phyloP scores from a whole-genome alignment of 106 monocot species.

The Vanilla planifolia region DNA sequence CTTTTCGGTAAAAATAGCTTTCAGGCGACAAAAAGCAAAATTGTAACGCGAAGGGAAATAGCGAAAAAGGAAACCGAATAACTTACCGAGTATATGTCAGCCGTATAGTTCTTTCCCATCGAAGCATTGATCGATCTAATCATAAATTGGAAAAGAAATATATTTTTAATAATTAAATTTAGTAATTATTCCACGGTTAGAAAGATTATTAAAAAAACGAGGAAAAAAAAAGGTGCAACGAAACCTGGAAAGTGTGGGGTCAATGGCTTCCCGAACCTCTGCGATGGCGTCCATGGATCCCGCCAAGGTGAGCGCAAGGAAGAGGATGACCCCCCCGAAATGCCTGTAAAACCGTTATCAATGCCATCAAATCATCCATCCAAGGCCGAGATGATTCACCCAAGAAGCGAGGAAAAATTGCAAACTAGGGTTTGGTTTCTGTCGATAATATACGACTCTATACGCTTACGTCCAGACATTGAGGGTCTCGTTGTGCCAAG shows the following conservation, averaged over 20 bases:
- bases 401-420: background rate
- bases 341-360: constrained; percentile 32
- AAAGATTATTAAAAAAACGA: background rate
- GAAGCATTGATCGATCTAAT: constrained; percentile 13
- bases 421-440: background rate
- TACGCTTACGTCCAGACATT: constrained; percentile 89
- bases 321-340: constrained; percentile 77
- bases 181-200: too few relatives aligned
- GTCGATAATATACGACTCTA: too few relatives aligned
- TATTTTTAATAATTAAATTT: too few relatives aligned
- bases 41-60: too few relatives aligned
- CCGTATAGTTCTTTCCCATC: constrained; percentile 12
- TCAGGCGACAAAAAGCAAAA: too few relatives aligned
- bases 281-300: constrained; percentile 27
- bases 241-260: constrained; percentile 21
- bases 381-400: background rate
- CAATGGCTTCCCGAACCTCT: constrained; percentile 14
- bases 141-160: constrained; percentile 20
- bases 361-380: constrained; percentile 1
- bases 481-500: constrained; percentile 97
- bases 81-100: constrained; percentile 11
- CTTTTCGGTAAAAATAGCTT: too few relatives aligned
- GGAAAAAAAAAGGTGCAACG: background rate
- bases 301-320: constrained; percentile 46
- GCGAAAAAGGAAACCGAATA: background rate